Evolutionary conservation across 495 filamentous ascomycete species (phyloP).

Genomic region (Xylaria bambusicola): DNA sequence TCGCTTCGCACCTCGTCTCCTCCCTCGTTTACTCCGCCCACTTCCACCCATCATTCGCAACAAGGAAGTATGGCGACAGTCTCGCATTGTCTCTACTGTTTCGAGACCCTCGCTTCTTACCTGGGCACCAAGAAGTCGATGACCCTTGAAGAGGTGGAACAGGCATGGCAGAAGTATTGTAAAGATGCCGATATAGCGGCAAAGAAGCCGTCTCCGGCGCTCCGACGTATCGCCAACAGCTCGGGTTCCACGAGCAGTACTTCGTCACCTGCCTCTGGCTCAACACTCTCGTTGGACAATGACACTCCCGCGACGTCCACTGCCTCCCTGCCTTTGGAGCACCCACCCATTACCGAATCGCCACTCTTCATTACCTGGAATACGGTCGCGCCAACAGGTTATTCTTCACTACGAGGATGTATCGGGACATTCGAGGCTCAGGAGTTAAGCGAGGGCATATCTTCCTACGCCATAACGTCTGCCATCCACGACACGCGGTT

Average conservation of each 20-base stretch:
- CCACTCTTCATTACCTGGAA: conserved; percentile 98
- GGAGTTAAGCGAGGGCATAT: conserved; percentile 69
- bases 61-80: conserved; percentile 68
- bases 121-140: conserved; percentile 45
- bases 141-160: conserved; percentile 66
- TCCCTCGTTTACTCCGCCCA: no score
- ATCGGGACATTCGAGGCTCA: conserved; percentile 93
- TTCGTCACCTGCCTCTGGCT: conserved; percentile 35
- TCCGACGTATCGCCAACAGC: conserved; percentile 36
- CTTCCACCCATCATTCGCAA: neutral
- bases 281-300: conserved; percentile 34
- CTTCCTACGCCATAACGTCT: conserved; percentile 83
- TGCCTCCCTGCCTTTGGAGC: conserved; percentile 24
- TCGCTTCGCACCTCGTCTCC: no score
- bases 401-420: conserved; percentile 79
- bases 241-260: conserved; percentile 31
- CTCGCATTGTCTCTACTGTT: conserved; percentile 87
- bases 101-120: conserved; percentile 72
- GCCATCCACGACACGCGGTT: conserved; percentile 89
- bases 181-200: conserved; percentile 30
- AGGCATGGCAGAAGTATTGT: conserved; percentile 64
- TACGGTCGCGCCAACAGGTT: conserved; percentile 59
- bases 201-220: conserved; percentile 43
- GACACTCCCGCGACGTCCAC: conserved; percentile 32
- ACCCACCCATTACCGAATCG: conserved; percentile 36